Conservation (phyloP, 1,284 basidiomycete genomes). For the Ceratobasidium sp. region DNA sequence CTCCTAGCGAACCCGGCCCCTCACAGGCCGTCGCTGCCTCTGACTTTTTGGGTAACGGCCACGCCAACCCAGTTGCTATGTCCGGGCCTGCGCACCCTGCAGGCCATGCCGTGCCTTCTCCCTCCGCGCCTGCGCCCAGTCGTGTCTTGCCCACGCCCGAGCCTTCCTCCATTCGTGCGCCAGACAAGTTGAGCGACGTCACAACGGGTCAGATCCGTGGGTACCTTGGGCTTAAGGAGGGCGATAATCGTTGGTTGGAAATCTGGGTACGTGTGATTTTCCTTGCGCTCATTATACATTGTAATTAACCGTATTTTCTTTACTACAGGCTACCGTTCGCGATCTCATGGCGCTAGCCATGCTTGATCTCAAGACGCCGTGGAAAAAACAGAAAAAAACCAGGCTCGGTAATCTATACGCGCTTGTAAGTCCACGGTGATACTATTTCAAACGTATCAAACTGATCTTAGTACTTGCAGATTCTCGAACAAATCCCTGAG, state of each 20-base stretch:
- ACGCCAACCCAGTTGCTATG: background rate
- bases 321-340: background rate
- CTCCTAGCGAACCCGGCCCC: background rate
- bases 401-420: background rate
- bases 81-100: background rate
- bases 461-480: background rate
- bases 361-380: background rate
- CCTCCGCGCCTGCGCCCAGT: background rate
- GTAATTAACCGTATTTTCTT: background rate
- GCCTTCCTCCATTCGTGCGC: background rate
- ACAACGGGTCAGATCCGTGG: background rate
- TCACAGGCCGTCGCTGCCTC: background rate
- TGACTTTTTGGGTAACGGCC: background rate
- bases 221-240: background rate
- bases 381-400: conserved; percentile 3
- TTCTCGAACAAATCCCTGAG: background rate
- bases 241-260: background rate
- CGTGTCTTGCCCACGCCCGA: too few relatives aligned
- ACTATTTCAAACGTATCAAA: background rate
- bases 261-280: background rate
- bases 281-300: background rate
- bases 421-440: background rate
- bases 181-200: background rate
- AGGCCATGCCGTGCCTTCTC: background rate
- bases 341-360: background rate